These are phyloP conservation scores for Amyloporia xantha DNA, from an alignment of 768 basidiomycete species.

Conservation along the genomic window DNA sequence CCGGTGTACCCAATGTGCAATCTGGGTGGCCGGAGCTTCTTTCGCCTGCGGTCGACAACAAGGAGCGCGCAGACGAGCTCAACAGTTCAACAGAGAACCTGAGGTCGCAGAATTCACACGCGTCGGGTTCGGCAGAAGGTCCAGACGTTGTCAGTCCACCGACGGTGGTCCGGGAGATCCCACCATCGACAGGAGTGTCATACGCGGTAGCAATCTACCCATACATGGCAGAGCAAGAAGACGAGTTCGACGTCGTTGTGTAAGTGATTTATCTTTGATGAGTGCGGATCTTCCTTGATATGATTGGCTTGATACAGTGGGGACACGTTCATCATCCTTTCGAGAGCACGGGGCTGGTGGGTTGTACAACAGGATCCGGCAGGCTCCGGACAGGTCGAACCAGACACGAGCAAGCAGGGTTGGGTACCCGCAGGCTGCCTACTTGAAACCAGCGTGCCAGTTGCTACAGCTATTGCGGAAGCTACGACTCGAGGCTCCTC, in stretches of 20 bases:
- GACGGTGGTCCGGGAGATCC: conserved; percentile 22
- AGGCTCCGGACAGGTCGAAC: conserved; percentile 72
- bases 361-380: conserved; percentile 92
- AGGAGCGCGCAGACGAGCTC: conserved; percentile 36
- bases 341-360: conserved; percentile 98
- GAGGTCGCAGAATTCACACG: conserved; percentile 27
- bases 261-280: conserved; percentile 37
- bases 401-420: conserved; percentile 76
- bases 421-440: conserved; percentile 99
- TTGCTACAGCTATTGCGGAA: conserved; percentile 80
- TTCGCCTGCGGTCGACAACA: conserved; percentile 50
- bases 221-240: conserved; percentile 97
- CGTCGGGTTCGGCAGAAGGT: conserved; percentile 19
- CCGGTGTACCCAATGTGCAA: conserved; percentile 51
- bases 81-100: conserved; percentile 27
- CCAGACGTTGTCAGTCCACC: conserved; percentile 22
- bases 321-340: conserved; percentile 89
- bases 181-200: conserved; percentile 50
- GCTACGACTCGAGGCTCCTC: conserved; percentile 55
- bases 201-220: conserved; percentile 99
- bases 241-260: conserved; percentile 98
- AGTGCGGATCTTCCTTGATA: conserved; percentile 1
- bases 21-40: conserved; percentile 72
- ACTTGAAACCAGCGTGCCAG: conserved; percentile 87
- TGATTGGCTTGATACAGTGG: too few relatives aligned